Evolutionary conservation across 768 basidiomycete species (phyloP), one percentile per base, ranked within the genome.

Genomic region (Tylopilus rubrobrunneus): DNA sequence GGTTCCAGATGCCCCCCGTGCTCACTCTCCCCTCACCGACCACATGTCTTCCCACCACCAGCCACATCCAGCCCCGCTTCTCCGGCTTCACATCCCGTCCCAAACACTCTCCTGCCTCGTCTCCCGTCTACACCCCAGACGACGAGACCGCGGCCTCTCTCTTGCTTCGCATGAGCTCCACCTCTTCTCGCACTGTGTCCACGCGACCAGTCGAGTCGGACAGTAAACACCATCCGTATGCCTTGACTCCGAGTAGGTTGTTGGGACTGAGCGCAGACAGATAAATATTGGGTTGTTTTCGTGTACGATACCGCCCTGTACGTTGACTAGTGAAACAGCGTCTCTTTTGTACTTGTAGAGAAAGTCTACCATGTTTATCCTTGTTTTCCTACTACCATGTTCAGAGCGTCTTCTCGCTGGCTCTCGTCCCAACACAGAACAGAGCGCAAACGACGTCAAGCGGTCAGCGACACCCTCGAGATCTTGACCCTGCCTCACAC

Each of bases 391-490:
- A 3, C 39, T 39, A 7, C 19, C 51, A 42, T 52, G 44, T 52
- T 52, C 41, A 14, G n/a, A n/a, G 39, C 39, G 5, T 17, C 37
- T 7, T 39, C 8, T 19, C 39, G 37, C 17, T n/a, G 15, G 37
- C 15, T 37, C 7, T n/a, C 37, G 4, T 37, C 37, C 2, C 37
- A 34, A 34, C 34, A 34, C 34, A 29, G 40, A 15, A 82, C 86
- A 5, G 87, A 89, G 60, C 88, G 87, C 78, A 90, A 89, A 67
- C 78, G 88, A 52, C 77, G 80, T 57, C 87, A 89, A 68, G 75
- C 77, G 45, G 87, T 89, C 48, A 60, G 85, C 11, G 0, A 7
- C 59, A 12, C 1, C 15, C 37, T 43, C 5, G 15, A n/a, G 36
- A 1, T 19, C 25, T 17, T 37, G 36, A n/a, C 19, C 42, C 40